Conservation (phyloP, 306 rosid species). For the Ormosia semicastrata region DNA sequence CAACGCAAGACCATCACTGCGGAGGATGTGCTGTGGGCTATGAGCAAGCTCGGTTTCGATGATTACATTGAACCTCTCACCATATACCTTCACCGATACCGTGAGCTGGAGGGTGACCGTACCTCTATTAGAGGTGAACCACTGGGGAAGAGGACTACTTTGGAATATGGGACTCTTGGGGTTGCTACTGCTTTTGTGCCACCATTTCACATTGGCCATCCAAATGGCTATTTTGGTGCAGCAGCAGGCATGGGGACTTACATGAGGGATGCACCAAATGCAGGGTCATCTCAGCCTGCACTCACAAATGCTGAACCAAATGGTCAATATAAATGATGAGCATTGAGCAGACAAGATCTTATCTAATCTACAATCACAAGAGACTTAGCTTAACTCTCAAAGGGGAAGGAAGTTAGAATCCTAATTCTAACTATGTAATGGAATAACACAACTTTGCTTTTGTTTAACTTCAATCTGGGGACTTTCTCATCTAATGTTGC, state of each 20-base stretch:
- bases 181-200: slow-evolving; percentile 39
- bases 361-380: not conserved
- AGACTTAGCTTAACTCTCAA: not conserved
- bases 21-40: slow-evolving; percentile 90
- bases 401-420: not conserved
- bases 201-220: slow-evolving; percentile 38
- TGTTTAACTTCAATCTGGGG: not conserved
- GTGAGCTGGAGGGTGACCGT: slow-evolving; percentile 73
- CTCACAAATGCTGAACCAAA: slow-evolving; percentile 30
- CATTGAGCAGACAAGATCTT: not conserved
- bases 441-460: not conserved
- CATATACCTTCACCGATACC: slow-evolving; percentile 71
- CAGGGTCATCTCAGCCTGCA: slow-evolving; percentile 26
- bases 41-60: slow-evolving; percentile 86
- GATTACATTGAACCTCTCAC: slow-evolving; percentile 79
- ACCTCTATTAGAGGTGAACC: slow-evolving; percentile 58
- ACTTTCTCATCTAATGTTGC: not conserved
- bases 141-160: slow-evolving; percentile 30
- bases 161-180: slow-evolving; percentile 30
- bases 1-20: slow-evolving; percentile 85
- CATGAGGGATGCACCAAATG: slow-evolving; percentile 28
- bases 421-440: slow-evolving; percentile 11
- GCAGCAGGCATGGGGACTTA: slow-evolving; percentile 24
- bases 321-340: slow-evolving; percentile 26
- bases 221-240: slow-evolving; percentile 38